Conservation (phyloP, 1,139 yeast genomes). For the Taphrina wiesneri region DNA sequence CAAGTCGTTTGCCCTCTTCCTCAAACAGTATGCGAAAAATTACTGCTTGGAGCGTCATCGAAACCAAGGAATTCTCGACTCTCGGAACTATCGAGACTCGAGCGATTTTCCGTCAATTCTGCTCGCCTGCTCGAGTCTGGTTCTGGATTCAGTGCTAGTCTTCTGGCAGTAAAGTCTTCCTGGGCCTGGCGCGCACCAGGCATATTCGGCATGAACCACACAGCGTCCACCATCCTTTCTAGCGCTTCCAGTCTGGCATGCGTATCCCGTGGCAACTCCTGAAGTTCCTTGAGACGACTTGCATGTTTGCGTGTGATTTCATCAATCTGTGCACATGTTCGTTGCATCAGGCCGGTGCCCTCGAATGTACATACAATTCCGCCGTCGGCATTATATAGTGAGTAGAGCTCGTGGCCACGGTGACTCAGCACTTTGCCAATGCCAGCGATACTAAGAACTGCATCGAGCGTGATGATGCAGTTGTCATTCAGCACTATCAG, state of each 20-base stretch:
- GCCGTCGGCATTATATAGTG: neutral
- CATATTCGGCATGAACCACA: slow-evolving; percentile 20
- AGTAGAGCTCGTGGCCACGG: slow-evolving; percentile 19
- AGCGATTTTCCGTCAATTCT: neutral
- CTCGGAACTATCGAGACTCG: slow-evolving; percentile 2
- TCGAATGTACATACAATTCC: slow-evolving; percentile 5
- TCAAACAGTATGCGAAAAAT: neutral
- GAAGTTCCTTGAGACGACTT: neutral
- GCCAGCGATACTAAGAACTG: slow-evolving; percentile 9
- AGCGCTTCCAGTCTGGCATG: slow-evolving; percentile 3
- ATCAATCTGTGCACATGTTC: slow-evolving; percentile 8
- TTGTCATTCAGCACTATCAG: slow-evolving; percentile 5
- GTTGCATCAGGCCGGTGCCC: slow-evolving; percentile 20
- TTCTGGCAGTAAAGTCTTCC: slow-evolving; percentile 9
- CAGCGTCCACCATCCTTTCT: slow-evolving; percentile 12
- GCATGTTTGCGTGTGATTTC: neutral
- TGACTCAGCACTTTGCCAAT: slow-evolving; percentile 6
- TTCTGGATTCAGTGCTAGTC: neutral
- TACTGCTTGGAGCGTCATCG: neutral
- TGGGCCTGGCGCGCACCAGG: slow-evolving; percentile 13
- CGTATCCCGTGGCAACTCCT: neutral
- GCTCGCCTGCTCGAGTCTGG: neutral
- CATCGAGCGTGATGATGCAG: slow-evolving; percentile 14
- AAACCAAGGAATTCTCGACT: neutral
- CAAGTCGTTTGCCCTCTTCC: neutral